Percentiles rank a stretch among this genome's conserved stretches.
phyloP scores from a whole-genome alignment of 305 asterid genomes.

The Stenogyne calaminthoides region DNA sequence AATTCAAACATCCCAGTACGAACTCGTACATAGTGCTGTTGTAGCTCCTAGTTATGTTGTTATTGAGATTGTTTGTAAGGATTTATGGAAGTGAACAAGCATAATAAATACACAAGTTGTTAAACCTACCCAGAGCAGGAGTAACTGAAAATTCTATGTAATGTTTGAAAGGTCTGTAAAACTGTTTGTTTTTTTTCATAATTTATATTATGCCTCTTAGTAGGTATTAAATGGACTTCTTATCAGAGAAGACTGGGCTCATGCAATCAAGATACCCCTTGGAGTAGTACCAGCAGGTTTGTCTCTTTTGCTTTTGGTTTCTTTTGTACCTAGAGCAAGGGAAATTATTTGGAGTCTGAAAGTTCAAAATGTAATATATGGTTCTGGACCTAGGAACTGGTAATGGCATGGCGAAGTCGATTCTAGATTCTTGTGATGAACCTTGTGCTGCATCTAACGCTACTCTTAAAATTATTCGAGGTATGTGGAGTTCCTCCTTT shows the following conservation, averaged over 20 bases:
- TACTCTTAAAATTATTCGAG: constrained; percentile 73
- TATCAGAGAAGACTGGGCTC: constrained; percentile 79
- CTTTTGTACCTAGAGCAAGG: background rate
- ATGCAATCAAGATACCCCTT: constrained; percentile 78
- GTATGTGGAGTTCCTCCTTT: constrained; percentile 38
- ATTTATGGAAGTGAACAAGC: background rate
- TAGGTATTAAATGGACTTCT: constrained; percentile 98
- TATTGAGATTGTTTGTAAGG: background rate
- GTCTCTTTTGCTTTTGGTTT: constrained; percentile 14
- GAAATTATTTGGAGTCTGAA: background rate
- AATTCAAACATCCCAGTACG: constrained; percentile 3
- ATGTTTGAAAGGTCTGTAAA: constrained; percentile 19
- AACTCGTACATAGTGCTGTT: background rate
- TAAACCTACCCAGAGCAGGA: constrained; percentile 15
- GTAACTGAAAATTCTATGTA: background rate
- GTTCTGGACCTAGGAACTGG: constrained; percentile 71
- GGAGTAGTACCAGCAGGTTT: constrained; percentile 95
- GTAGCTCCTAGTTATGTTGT: constrained; percentile 2
- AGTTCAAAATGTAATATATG: constrained; percentile 3
- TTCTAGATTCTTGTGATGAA: constrained; percentile 77
- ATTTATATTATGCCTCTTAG: constrained; percentile 41
- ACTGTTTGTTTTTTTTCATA: constrained; percentile 33
- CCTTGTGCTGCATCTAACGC: constrained; percentile 85
- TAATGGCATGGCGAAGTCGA: constrained; percentile 94
- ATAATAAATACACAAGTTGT: constrained; percentile 6